These are phyloP conservation scores for Pythium chondricola DNA, from an alignment of 352 stramenopile genomes.

Conservation along the genomic window DNA sequence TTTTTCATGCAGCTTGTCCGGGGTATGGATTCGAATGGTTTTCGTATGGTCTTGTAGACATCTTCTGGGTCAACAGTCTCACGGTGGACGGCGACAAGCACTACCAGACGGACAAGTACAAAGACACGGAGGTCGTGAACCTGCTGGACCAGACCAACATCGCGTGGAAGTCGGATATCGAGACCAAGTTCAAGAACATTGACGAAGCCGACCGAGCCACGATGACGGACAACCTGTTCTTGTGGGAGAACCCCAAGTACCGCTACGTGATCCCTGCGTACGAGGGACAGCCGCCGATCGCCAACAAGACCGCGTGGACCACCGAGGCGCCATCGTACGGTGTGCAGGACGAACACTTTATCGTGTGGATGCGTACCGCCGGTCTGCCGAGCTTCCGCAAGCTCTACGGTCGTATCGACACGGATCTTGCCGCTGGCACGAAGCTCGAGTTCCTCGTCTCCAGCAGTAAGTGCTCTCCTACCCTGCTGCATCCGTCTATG, in stretches of 20 bases:
- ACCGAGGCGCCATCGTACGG: conserved; percentile 57
- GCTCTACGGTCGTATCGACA: conserved; percentile 98
- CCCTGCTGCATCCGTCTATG: too few relatives aligned
- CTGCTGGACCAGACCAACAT: conserved; percentile 94
- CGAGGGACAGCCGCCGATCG: conserved; percentile 36
- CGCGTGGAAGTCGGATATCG: conserved; percentile 94
- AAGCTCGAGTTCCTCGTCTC: conserved; percentile 91
- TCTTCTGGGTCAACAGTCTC: conserved; percentile 84
- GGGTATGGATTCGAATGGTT: background rate
- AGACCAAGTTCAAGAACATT: conserved; percentile 96
- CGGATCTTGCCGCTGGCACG: conserved; percentile 84
- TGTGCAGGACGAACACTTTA: conserved; percentile 99
- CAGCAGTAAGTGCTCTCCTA: conserved; percentile 61
- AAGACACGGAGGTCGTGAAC: conserved; percentile 55
- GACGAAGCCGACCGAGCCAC: conserved; percentile 29
- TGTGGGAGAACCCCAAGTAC: conserved; percentile 83
- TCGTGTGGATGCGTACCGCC: conserved; percentile 99
- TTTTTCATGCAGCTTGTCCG: background rate
- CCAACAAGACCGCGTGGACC: conserved; percentile 83
- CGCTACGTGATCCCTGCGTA: conserved; percentile 77
- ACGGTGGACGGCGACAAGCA: conserved; percentile 23
- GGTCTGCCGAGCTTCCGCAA: conserved; percentile 98
- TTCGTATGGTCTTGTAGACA: conserved; percentile 28
- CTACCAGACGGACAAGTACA: conserved; percentile 66
- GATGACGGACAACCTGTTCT: conserved; percentile 40